A percentile compares a stretch with the other conserved stretches of the same genome.
phyloP scores from a whole-genome alignment of 768 basidiomycete genomes.

The Termitomyces sp. region DNA sequence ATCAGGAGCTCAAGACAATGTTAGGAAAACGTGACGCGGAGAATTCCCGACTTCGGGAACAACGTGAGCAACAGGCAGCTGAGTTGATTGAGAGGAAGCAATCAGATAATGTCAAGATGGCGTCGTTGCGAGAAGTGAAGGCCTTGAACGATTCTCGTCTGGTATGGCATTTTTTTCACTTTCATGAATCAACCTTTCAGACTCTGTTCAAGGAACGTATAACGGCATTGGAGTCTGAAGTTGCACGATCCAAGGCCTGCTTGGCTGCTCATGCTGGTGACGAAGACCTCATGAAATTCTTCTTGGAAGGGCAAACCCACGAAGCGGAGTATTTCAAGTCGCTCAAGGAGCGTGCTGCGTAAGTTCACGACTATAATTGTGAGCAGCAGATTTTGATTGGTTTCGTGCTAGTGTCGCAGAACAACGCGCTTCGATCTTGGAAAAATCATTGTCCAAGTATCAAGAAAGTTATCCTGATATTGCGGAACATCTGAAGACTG shows the following conservation, averaged over 20 bases:
- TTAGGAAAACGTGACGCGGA: slow-evolving; percentile 63
- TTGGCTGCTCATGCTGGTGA: slow-evolving; percentile 72
- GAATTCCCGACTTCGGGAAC: slow-evolving; percentile 60
- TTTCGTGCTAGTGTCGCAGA: slow-evolving; percentile 44
- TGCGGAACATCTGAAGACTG: slow-evolving; percentile 39
- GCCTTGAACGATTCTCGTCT: slow-evolving; percentile 56
- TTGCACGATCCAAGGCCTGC: slow-evolving; percentile 63
- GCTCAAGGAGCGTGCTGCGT: slow-evolving; percentile 54
- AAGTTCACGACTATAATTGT: slow-evolving; percentile 17
- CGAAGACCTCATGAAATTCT: slow-evolving; percentile 67
- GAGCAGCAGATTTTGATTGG: slow-evolving; percentile 11
- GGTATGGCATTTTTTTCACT: slow-evolving; percentile 23
- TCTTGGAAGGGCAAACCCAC: slow-evolving; percentile 51
- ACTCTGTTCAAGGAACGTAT: slow-evolving; percentile 59
- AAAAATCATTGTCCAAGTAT: slow-evolving; percentile 43
- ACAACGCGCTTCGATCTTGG: slow-evolving; percentile 41
- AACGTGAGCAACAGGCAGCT: slow-evolving; percentile 59
- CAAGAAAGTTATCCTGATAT: slow-evolving; percentile 49
- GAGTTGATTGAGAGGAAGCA: slow-evolving; percentile 67
- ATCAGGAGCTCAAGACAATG: slow-evolving; percentile 59
- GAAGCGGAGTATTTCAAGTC: slow-evolving; percentile 45
- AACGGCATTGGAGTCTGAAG: slow-evolving; percentile 61
- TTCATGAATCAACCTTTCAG: background rate
- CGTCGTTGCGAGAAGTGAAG: slow-evolving; percentile 61
- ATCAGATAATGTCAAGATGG: slow-evolving; percentile 51